Percentiles rank a stretch among this genome's conserved stretches.
These are phyloP conservation scores for Didymella segeticola DNA, from an alignment of 2,329 filamentous ascomycete species.

Conservation along the genomic window DNA sequence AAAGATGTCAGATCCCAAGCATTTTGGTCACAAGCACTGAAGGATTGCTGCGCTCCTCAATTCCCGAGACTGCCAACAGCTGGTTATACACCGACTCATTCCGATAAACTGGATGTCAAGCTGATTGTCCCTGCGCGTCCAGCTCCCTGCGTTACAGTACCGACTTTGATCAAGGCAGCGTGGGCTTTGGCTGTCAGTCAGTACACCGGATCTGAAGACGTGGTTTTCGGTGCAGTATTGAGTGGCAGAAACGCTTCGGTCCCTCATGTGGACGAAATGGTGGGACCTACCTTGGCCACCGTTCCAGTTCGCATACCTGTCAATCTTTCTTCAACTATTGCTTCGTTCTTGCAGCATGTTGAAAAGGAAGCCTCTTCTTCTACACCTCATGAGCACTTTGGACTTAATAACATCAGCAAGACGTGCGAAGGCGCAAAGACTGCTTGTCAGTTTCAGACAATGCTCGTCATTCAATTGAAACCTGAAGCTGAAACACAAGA, in stretches of 20 bases:
- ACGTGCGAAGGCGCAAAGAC: not conserved
- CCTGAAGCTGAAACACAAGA: not conserved
- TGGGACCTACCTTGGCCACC: constrained; percentile 36
- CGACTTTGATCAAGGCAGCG: constrained; percentile 20
- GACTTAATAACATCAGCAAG: not conserved
- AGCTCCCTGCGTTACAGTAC: not conserved
- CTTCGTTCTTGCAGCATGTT: not conserved
- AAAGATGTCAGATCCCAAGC: constrained; percentile 8
- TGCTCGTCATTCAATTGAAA: constrained; percentile 44
- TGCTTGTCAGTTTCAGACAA: constrained; percentile 51
- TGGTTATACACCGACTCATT: constrained; percentile 6
- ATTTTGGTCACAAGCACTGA: constrained; percentile 13
- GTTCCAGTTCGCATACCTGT: constrained; percentile 19
- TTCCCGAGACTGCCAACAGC: constrained; percentile 17
- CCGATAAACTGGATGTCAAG: not conserved
- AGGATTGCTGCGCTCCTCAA: constrained; percentile 2
- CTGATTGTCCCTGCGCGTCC: not conserved
- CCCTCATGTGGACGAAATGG: constrained; percentile 14
- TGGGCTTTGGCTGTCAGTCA: constrained; percentile 27
- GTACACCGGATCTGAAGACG: constrained; percentile 23
- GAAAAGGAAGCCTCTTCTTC: not conserved
- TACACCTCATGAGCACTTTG: not conserved
- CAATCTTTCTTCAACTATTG: not conserved
- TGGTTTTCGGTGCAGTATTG: constrained; percentile 27
- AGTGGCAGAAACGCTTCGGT: constrained; percentile 25